Evolutionary conservation across 2,329 filamentous ascomycete genomes (phyloP).

Genomic region (Microcera coccophila): DNA sequence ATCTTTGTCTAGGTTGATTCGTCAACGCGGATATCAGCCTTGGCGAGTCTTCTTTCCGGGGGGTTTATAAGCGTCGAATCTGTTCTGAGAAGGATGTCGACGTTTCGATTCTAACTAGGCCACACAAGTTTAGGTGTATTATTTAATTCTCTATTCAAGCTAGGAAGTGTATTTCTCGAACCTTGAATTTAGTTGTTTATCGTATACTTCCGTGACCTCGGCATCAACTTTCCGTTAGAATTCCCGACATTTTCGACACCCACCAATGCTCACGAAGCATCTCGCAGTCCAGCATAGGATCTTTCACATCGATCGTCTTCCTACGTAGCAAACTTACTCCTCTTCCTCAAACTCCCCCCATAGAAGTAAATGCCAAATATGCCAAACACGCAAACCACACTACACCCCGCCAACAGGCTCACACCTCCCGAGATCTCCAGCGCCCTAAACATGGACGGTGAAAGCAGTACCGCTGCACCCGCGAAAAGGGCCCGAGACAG

Average conservation of each 20-base stretch:
- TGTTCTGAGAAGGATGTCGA: background rate
- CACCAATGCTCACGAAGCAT: no score
- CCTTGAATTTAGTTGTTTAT: no score
- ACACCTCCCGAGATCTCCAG: conserved; percentile 15
- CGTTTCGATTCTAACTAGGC: background rate
- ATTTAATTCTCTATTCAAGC: no score
- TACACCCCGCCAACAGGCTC: conserved; percentile 15
- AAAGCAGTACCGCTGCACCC: conserved; percentile 13
- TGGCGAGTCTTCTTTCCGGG: no score
- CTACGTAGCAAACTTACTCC: conserved; percentile 2
- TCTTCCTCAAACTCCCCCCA: conserved; percentile 6
- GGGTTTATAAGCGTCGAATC: background rate
- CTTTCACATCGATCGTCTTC: no score
- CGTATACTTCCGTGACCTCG: no score
- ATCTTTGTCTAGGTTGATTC: conserved; percentile 20
- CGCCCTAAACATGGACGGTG: conserved; percentile 14
- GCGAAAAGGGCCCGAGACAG: conserved; percentile 10
- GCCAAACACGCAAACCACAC: conserved; percentile 11
- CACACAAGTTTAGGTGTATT: no score
- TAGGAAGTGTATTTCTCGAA: no score
- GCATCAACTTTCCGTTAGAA: no score
- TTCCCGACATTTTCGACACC: no score
- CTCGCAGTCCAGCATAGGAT: no score
- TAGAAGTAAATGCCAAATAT: conserved; percentile 8
- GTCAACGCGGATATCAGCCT: no score